Conservation (phyloP, 768 basidiomycete species). For the Rhodosporidiobolus odoratus region DNA sequence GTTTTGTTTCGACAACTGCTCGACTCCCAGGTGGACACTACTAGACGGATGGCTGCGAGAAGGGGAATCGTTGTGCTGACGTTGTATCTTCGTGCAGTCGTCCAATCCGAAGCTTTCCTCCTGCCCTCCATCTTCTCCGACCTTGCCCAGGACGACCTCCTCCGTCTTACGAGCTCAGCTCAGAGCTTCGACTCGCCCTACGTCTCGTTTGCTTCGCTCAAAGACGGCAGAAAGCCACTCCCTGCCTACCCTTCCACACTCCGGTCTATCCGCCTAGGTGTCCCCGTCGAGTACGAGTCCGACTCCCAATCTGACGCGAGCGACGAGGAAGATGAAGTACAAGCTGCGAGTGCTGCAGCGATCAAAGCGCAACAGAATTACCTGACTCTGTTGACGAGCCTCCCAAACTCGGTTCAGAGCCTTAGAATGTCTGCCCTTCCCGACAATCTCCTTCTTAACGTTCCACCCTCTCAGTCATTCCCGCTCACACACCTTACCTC, state of each 20-base stretch:
- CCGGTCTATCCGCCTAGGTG: neutral
- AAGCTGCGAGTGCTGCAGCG: neutral
- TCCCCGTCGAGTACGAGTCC: neutral
- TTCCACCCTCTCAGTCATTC: neutral
- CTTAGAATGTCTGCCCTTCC: neutral
- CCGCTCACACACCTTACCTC: constrained; percentile 1
- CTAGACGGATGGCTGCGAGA: no score
- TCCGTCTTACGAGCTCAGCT: constrained; percentile 8
- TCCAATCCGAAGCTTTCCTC: neutral
- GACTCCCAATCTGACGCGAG: neutral
- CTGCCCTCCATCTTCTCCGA: neutral
- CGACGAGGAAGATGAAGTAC: neutral
- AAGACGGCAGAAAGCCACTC: neutral
- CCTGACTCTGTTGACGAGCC: neutral
- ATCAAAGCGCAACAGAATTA: neutral
- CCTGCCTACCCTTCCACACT: neutral
- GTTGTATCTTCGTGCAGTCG: neutral
- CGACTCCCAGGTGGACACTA: no score
- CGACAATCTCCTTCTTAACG: neutral
- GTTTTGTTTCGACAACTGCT: neutral
- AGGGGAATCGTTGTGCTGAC: no score
- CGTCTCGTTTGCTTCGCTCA: neutral
- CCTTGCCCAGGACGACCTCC: constrained; percentile 19
- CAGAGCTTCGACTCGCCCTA: constrained; percentile 7
- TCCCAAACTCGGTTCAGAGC: neutral